These are phyloP conservation scores for Aspergillus fijiensis DNA, from an alignment of 2,329 filamentous ascomycete species.

Conservation along the genomic window DNA sequence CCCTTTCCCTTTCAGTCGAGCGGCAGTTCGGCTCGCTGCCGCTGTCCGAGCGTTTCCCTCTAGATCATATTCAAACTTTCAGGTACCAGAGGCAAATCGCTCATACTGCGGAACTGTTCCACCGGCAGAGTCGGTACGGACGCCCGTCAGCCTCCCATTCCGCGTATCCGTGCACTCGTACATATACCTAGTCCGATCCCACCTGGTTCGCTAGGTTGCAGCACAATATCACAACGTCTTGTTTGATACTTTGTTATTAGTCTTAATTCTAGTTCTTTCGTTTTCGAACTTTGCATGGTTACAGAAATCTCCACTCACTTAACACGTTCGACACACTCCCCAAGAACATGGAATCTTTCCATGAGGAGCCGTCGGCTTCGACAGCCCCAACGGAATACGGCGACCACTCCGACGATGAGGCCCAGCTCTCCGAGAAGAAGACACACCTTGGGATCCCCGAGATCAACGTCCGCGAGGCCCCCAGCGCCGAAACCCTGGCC, in stretches of 20 bases:
- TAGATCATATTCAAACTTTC: neutral
- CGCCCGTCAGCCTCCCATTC: neutral
- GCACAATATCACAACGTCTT: too few species aligned
- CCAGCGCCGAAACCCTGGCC: conserved; percentile 24
- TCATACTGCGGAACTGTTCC: too few species aligned
- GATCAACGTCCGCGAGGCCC: conserved; percentile 20
- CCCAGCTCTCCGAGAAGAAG: conserved; percentile 6
- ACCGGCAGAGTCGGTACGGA: neutral
- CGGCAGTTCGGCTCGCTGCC: neutral
- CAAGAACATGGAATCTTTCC: neutral
- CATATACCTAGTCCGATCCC: neutral
- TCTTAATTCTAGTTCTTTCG: neutral
- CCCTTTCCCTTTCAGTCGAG: neutral
- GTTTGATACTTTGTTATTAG: neutral
- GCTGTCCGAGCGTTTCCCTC: neutral
- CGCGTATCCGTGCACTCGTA: neutral
- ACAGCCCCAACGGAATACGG: neutral
- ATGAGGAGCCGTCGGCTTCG: neutral
- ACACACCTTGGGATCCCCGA: conserved; percentile 18
- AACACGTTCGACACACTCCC: neutral
- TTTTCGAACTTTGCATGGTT: neutral
- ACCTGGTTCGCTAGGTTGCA: neutral
- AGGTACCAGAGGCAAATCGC: neutral
- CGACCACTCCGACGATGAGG: conserved; percentile 2
- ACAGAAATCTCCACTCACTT: neutral